Conservation (phyloP, 2,329 filamentous ascomycete species). For the Trichoderma afroharzianum region DNA sequence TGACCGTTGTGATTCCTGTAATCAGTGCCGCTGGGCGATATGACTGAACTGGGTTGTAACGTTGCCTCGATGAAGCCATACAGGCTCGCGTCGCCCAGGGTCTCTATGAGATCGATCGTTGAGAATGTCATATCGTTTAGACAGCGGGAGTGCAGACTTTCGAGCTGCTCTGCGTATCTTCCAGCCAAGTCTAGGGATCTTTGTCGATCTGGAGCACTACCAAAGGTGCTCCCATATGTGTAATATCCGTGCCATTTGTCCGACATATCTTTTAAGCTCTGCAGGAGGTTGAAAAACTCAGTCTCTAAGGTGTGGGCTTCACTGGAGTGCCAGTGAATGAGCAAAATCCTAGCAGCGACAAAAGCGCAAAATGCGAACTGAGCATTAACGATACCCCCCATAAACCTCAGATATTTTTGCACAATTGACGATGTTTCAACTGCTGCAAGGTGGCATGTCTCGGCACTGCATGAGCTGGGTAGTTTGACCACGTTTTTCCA, state of each 20-base stretch:
- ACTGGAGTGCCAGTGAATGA: background rate
- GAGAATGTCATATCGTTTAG: background rate
- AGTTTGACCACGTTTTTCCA: slow-evolving; percentile 41
- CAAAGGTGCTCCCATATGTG: background rate
- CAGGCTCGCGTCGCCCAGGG: background rate
- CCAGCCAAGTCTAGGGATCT: background rate
- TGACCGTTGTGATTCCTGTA: background rate
- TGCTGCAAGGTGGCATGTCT: slow-evolving; percentile 46
- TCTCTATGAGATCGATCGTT: background rate
- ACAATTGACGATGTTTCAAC: slow-evolving; percentile 44
- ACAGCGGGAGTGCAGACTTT: background rate
- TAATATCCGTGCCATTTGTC: background rate
- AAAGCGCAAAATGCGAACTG: background rate
- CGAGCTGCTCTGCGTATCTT: slow-evolving; percentile 8
- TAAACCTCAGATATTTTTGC: slow-evolving; percentile 38
- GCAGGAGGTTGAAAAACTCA: background rate
- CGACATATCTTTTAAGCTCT: background rate
- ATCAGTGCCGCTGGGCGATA: background rate
- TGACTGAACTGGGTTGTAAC: background rate
- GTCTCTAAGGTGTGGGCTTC: background rate
- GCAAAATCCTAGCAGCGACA: background rate
- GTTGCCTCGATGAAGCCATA: background rate
- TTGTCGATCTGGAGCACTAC: background rate
- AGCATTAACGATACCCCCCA: background rate
- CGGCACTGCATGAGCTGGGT: slow-evolving; percentile 44